Base-by-base conservation (phyloP, 257 asterid genomes). In the Asclepias syriaca region DNA sequence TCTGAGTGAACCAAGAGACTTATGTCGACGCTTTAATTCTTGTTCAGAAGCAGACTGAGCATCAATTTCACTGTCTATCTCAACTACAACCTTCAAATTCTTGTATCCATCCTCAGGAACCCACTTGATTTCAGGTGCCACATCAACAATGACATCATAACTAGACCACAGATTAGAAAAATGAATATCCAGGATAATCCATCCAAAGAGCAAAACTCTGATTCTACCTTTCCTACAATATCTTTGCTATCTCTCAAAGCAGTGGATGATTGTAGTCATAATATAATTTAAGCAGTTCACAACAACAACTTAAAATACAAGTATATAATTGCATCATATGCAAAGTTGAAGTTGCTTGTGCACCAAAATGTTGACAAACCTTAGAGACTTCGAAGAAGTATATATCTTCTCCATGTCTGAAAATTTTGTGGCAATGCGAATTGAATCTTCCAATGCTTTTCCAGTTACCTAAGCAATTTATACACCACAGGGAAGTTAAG, bases 81-180 rank as follows among this genome's bases (percentile, higher is more conserved):
- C 96, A 74, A 94, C 97, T 70, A 81, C 86, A 66, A 94, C 82
- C 84, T 94, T 94, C 81, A 91, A 76, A 79, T 91, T 88, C 86
- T 91, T 89, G 96, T 94, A 94, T 53, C 91, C 97, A 60, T 88
- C 84, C 65, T 94, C 97, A 49, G 97, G 97, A 72, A 65, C 77
- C 99, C 99, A 94, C 76, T 89, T 88, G 79, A 91, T 75, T 79
- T 87, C 97, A 66, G 99, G 99, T 27, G 83, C 88, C 78, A 94
- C 95, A 67, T 94, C 99, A 72, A 94, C 97, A 72, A 87, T 49
- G 34, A 91, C 87, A 77, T 94, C 99, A 71, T 94, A 94, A 74
- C 97, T 94, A 74, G 53, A 61, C 65, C 76, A 84, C 66, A 72
- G 63, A 58, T 72, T 63, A 49, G 68, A 77, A 67, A 69, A 53